phyloP scores from a whole-genome alignment of 2,329 filamentous ascomycete species.

The Niveomyces coronatus region DNA sequence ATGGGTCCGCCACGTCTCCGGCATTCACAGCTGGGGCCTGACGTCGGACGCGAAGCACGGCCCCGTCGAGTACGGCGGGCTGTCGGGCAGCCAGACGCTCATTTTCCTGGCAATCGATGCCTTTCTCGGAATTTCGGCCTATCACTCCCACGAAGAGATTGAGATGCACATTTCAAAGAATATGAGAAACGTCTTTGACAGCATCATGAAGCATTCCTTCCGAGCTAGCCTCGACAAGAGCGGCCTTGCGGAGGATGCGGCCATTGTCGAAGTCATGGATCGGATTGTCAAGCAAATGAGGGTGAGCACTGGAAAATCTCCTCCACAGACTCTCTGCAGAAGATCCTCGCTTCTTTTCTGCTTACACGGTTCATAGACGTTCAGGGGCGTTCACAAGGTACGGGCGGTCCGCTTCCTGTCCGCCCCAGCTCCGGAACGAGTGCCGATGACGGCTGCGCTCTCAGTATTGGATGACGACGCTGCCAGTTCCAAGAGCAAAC shows the following conservation, averaged over 20 bases:
- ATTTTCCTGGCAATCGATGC: slow-evolving; percentile 3
- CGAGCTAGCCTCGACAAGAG: neutral
- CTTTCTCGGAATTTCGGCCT: neutral
- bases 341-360: neutral
- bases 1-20: slow-evolving; percentile 5
- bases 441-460: slow-evolving; percentile 3
- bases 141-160: neutral
- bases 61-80: slow-evolving; percentile 1
- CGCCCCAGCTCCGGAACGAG: slow-evolving; percentile 2
- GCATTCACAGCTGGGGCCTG: slow-evolving; percentile 5
- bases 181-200: neutral
- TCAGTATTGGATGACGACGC: slow-evolving; percentile 3
- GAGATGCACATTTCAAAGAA: slow-evolving; percentile 5
- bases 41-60: slow-evolving; percentile 1
- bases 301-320: neutral
- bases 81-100: slow-evolving; percentile 4
- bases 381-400: slow-evolving; percentile 5
- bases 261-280: slow-evolving; percentile 3
- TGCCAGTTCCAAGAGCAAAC: neutral
- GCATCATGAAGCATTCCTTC: slow-evolving; percentile 1
- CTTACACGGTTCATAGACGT: neutral
- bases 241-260: neutral
- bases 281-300: slow-evolving; percentile 6
- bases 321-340: neutral
- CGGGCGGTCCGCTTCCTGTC: slow-evolving; percentile 3